phyloP scores from a whole-genome alignment of 1,284 basidiomycete species.

The Marasmius tenuissimus region DNA sequence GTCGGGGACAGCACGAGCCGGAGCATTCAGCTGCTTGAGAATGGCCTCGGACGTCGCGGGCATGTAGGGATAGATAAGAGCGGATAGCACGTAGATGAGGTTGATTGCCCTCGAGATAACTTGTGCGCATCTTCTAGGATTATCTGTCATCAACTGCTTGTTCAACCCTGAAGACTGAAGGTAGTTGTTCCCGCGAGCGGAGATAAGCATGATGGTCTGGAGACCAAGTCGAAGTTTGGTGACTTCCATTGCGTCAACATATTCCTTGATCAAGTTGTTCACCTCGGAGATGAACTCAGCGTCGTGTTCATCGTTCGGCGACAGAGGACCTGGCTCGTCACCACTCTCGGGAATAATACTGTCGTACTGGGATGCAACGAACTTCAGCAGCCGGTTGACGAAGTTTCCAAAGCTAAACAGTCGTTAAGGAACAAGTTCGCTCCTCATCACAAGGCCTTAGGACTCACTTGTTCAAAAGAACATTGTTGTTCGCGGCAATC shows the following conservation, averaged over 20 bases:
- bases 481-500: conserved; percentile 92
- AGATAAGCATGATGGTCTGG: conserved; percentile 87
- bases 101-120: conserved; percentile 91
- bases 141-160: conserved; percentile 84
- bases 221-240: conserved; percentile 91
- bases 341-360: conserved; percentile 78
- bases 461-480: conserved; percentile 88
- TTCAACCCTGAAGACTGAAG: conserved; percentile 90
- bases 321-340: conserved; percentile 66
- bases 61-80: conserved; percentile 95
- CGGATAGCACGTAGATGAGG: conserved; percentile 89
- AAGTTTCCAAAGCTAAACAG: conserved; percentile 90
- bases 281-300: conserved; percentile 81
- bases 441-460: not conserved
- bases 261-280: conserved; percentile 80
- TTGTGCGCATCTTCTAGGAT: conserved; percentile 85
- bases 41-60: conserved; percentile 86
- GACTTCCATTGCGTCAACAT: conserved; percentile 86
- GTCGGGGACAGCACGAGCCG: conserved; percentile 74
- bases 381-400: conserved; percentile 94
- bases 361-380: conserved; percentile 86
- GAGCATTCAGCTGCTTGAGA: conserved; percentile 88
- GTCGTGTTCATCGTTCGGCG: conserved; percentile 70
- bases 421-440: conserved; percentile 12
- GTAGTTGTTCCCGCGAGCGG: conserved; percentile 92